Conservation (phyloP, 495 filamentous ascomycete genomes). For the Tuber magnatum region DNA sequence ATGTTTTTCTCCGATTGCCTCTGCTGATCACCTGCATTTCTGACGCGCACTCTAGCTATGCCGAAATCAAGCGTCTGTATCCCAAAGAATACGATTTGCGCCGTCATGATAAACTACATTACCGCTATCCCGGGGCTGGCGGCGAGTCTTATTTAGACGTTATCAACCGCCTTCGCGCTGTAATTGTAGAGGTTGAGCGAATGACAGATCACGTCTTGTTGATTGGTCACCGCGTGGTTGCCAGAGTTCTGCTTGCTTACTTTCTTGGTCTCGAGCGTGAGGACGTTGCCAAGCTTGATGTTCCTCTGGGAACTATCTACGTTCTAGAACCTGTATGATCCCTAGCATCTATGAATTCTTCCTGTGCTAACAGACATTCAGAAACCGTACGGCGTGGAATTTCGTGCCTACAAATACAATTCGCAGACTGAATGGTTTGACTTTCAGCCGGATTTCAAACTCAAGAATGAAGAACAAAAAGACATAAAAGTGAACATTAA, state of each 20-base stretch:
- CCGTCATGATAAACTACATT: slow-evolving; percentile 73
- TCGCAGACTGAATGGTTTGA: slow-evolving; percentile 69
- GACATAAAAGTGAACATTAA: slow-evolving; percentile 36
- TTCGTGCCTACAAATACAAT: slow-evolving; percentile 88
- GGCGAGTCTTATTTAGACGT: slow-evolving; percentile 96
- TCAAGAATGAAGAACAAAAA: slow-evolving; percentile 38
- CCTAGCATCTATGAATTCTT: not conserved
- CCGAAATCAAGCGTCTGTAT: slow-evolving; percentile 67
- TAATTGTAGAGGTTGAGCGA: slow-evolving; percentile 93
- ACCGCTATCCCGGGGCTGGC: slow-evolving; percentile 89
- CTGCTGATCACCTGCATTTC: too few relatives aligned
- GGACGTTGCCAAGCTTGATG: slow-evolving; percentile 84
- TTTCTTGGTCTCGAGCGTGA: slow-evolving; percentile 85
- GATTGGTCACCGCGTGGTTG: slow-evolving; percentile 81
- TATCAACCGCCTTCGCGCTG: slow-evolving; percentile 87
- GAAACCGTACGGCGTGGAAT: slow-evolving; percentile 95
- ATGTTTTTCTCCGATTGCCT: not conserved
- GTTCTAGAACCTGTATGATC: slow-evolving; percentile 66
- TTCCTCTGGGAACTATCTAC: slow-evolving; percentile 85
- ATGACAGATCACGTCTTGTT: slow-evolving; percentile 92
- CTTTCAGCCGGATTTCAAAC: slow-evolving; percentile 57
- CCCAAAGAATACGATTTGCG: slow-evolving; percentile 72
- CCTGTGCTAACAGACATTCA: slow-evolving; percentile 21
- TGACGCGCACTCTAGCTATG: slow-evolving; percentile 48
- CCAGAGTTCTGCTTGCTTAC: slow-evolving; percentile 86